phyloP scores from a whole-genome alignment of 2,329 filamentous ascomycete species.

The Cyphellophora europaea region DNA sequence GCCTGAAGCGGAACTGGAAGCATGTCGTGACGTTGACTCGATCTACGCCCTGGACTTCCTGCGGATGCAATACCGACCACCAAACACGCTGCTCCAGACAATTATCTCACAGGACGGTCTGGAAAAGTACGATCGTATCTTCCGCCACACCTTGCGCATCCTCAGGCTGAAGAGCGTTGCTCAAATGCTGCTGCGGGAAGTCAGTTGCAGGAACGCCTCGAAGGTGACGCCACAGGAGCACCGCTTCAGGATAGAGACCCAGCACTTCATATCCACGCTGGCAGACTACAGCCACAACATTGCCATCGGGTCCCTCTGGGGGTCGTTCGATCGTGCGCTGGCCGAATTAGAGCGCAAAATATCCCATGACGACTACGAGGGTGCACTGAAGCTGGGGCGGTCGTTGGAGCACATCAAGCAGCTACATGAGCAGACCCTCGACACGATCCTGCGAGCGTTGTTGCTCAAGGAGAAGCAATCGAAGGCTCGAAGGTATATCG shows the following conservation, averaged over 20 bases:
- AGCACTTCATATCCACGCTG: slow-evolving; percentile 67
- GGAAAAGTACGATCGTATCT: slow-evolving; percentile 75
- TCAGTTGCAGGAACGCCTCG: slow-evolving; percentile 16
- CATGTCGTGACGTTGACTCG: slow-evolving; percentile 71
- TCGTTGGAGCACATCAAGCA: slow-evolving; percentile 40
- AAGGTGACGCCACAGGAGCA: slow-evolving; percentile 29
- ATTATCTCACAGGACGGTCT: slow-evolving; percentile 65
- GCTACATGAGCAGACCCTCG: slow-evolving; percentile 63
- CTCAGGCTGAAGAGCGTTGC: slow-evolving; percentile 71
- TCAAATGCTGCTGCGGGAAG: slow-evolving; percentile 15
- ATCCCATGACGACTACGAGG: slow-evolving; percentile 33
- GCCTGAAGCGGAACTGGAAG: slow-evolving; percentile 66
- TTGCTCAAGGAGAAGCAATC: slow-evolving; percentile 67
- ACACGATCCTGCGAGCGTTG: slow-evolving; percentile 64
- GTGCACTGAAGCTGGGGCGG: slow-evolving; percentile 31
- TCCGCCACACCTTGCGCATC: slow-evolving; percentile 68
- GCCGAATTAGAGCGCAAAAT: slow-evolving; percentile 53
- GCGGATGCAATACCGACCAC: slow-evolving; percentile 72
- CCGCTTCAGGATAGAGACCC: slow-evolving; percentile 65
- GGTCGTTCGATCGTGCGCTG: slow-evolving; percentile 57
- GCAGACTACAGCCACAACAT: slow-evolving; percentile 72
- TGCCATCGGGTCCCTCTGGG: slow-evolving; percentile 67
- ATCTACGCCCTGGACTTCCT: slow-evolving; percentile 91
- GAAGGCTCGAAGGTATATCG: slow-evolving; percentile 61
- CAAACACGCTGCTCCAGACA: slow-evolving; percentile 53